Evolutionary conservation across 257 asterid species (phyloP).

Genomic region (Buddleja alternifolia): DNA sequence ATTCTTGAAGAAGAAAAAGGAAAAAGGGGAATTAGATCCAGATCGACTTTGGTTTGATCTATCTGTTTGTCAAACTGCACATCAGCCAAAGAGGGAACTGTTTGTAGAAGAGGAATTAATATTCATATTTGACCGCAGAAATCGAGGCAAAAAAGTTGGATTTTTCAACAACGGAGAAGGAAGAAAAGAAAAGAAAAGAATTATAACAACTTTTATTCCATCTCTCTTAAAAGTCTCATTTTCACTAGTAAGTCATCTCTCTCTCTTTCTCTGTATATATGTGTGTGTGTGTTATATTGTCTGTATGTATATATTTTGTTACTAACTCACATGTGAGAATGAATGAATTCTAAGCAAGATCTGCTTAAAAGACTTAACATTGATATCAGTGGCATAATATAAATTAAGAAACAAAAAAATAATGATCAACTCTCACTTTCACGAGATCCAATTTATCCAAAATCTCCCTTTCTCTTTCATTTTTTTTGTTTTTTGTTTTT

Average conservation of each 20-base stretch:
- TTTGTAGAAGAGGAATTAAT: too few relatives aligned
- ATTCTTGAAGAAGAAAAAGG: too few relatives aligned
- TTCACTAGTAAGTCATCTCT: conserved; percentile 43
- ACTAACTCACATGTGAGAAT: conserved; percentile 44
- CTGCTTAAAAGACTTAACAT: conserved; percentile 40
- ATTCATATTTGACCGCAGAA: conserved; percentile 40
- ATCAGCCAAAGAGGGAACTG: conserved; percentile 16
- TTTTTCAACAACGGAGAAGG: conserved; percentile 41
- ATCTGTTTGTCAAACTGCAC: conserved; percentile 33
- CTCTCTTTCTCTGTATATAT: background rate
- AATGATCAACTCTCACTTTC: conserved; percentile 41
- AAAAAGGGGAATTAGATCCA: too few relatives aligned
- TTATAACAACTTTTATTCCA: conserved; percentile 58
- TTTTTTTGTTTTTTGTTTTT: conserved; percentile 21
- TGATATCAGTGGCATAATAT: conserved; percentile 41
- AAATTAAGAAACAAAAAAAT: background rate
- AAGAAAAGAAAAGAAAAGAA: conserved; percentile 30
- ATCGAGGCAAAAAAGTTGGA: conserved; percentile 57
- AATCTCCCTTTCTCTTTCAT: conserved; percentile 48
- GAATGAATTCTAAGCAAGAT: conserved; percentile 63
- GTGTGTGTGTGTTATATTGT: background rate
- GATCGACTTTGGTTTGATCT: conserved; percentile 30
- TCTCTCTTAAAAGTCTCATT: conserved; percentile 45
- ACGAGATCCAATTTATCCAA: conserved; percentile 69
- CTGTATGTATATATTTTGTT: conserved; percentile 16